These are phyloP conservation scores for Pyricularia sp. DNA, from an alignment of 2,329 filamentous ascomycete species.

Conservation along the genomic window DNA sequence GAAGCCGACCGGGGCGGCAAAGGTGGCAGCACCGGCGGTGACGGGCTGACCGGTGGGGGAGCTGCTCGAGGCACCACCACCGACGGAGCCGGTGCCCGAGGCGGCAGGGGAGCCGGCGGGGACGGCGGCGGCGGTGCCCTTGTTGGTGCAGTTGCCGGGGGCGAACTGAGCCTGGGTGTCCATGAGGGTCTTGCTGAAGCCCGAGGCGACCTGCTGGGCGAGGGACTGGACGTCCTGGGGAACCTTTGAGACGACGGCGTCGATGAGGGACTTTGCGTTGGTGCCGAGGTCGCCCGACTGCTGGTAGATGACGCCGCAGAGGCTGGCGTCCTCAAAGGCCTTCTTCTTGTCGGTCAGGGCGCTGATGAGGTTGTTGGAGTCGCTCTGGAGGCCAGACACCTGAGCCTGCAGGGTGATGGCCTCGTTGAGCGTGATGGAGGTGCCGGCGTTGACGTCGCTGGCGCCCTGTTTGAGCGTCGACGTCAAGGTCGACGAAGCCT, in stretches of 20 bases:
- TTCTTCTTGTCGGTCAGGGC: conserved; percentile 16
- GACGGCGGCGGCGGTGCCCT: not conserved
- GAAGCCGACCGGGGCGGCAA: not conserved
- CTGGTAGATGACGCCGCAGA: conserved; percentile 14
- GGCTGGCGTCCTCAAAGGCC: conserved; percentile 15
- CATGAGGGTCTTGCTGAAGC: conserved; percentile 13
- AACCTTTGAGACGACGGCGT: conserved; percentile 17
- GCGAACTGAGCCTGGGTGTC: conserved; percentile 14
- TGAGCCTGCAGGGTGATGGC: conserved; percentile 8
- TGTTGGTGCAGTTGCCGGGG: conserved; percentile 17
- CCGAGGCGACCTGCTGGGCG: conserved; percentile 13
- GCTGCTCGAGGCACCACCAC: not conserved
- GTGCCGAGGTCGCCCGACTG: conserved; percentile 13
- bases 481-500: not conserved
- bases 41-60: not conserved
- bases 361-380: conserved; percentile 13
- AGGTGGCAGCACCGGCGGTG: not conserved
- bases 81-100: not conserved
- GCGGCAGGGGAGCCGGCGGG: not conserved
- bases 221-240: conserved; percentile 15
- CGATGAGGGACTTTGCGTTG: conserved; percentile 15
- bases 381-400: conserved; percentile 12
- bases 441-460: not conserved
- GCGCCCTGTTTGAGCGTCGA: not conserved
- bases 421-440: conserved; percentile 7